These are phyloP conservation scores for Cystofilobasidium bisporidii DNA, from an alignment of 768 basidiomycete species.

Conservation along the genomic window DNA sequence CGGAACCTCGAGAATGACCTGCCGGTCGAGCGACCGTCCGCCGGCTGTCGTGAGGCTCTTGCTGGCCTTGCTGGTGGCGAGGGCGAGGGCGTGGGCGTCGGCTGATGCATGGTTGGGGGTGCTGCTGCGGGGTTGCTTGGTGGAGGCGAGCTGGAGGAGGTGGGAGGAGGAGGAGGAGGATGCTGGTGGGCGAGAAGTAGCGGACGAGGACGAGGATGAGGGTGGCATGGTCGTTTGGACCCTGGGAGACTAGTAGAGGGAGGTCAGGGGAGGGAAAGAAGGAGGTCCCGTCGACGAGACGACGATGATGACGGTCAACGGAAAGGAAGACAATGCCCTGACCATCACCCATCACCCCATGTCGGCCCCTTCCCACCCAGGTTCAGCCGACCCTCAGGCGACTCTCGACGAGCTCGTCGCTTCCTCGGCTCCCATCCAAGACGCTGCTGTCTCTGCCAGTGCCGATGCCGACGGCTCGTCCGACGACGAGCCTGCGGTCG, in stretches of 20 bases:
- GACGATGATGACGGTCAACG: too few relatives aligned
- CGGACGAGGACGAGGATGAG: too few relatives aligned
- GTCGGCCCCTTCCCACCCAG: not conserved
- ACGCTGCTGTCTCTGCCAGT: not conserved
- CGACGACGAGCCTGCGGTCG: not conserved
- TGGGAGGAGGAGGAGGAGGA: too few relatives aligned
- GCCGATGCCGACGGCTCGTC: not conserved
- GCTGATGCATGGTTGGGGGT: too few relatives aligned
- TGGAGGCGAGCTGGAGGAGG: too few relatives aligned
- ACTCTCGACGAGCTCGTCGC: not conserved
- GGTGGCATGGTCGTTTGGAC: too few relatives aligned
- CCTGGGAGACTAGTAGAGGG: too few relatives aligned
- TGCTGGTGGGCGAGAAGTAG: too few relatives aligned
- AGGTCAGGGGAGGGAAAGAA: too few relatives aligned
- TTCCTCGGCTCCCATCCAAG: not conserved
- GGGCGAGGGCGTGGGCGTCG: not conserved
- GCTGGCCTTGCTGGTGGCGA: not conserved
- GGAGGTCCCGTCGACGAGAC: too few relatives aligned
- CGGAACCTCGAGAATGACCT: slow-evolving; percentile 2
- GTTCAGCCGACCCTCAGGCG: not conserved
- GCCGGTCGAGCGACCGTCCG: slow-evolving; percentile 6
- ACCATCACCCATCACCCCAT: not conserved
- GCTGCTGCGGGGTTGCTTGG: too few relatives aligned
- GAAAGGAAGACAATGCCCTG: not conserved
- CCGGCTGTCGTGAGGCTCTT: not conserved